These are phyloP conservation scores for Saturnispora besseyi DNA, from an alignment of 805 yeast genomes.

Conservation along the genomic window DNA sequence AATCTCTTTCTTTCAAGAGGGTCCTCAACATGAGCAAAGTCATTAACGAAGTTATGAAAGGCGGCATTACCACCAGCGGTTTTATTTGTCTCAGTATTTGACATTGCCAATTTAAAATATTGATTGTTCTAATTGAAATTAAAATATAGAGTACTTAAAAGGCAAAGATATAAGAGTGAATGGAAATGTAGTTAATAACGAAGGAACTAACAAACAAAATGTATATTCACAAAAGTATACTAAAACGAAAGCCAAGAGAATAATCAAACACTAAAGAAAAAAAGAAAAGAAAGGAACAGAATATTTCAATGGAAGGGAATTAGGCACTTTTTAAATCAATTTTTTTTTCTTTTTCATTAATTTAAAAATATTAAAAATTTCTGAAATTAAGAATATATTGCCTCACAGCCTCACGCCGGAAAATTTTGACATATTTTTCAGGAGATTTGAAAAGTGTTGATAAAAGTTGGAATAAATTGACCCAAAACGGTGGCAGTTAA, in stretches of 20 bases:
- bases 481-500: not conserved
- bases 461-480: not conserved
- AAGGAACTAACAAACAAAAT: not conserved
- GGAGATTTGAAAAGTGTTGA: not conserved
- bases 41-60: conserved; percentile 72
- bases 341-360: not conserved
- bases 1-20: conserved; percentile 81
- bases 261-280: not conserved
- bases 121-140: not conserved
- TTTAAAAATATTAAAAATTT: not conserved
- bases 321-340: not conserved
- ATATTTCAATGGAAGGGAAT: not conserved
- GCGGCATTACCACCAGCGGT: conserved; percentile 78
- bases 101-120: not conserved
- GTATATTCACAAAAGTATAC: not conserved
- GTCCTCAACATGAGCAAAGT: conserved; percentile 73
- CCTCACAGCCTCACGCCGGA: not conserved
- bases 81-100: conserved; percentile 12
- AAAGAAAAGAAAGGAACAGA: not conserved
- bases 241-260: not conserved
- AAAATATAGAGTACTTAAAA: not conserved
- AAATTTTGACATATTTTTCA: not conserved
- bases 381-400: not conserved
- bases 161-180: not conserved
- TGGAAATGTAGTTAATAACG: not conserved